Evolutionary conservation across 2,329 filamentous ascomycete genomes (phyloP).

Genomic region (Exophiala oligosperma): DNA sequence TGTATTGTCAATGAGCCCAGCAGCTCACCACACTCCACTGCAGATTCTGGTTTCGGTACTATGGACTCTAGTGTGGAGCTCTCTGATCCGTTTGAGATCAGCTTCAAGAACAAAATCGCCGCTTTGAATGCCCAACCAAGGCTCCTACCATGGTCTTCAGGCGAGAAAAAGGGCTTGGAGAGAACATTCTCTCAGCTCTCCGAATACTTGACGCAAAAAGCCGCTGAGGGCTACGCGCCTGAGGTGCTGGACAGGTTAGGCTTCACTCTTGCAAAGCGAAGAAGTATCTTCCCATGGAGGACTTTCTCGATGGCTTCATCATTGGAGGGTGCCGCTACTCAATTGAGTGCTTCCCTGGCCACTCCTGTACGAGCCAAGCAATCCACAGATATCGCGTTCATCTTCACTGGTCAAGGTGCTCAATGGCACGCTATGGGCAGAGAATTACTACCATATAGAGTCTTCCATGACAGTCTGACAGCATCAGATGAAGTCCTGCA

Average conservation of each 20-base stretch:
- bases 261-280: slow-evolving; percentile 6
- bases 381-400: slow-evolving; percentile 3
- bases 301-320: slow-evolving; percentile 4
- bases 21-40: neutral
- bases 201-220: neutral
- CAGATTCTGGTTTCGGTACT: slow-evolving; percentile 1
- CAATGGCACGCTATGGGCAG: slow-evolving; percentile 26
- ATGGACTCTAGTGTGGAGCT: neutral
- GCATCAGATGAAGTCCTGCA: slow-evolving; percentile 12
- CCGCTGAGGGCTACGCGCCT: neutral
- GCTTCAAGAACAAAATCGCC: neutral
- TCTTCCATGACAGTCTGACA: slow-evolving; percentile 17
- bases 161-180: slow-evolving; percentile 2
- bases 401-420: slow-evolving; percentile 29
- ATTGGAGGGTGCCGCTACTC: neutral
- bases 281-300: slow-evolving; percentile 11
- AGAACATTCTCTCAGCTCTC: neutral
- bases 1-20: neutral
- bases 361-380: neutral
- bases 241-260: slow-evolving; percentile 3
- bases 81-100: neutral
- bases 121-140: neutral
- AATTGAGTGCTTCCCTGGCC: neutral
- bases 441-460: slow-evolving; percentile 13
- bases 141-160: slow-evolving; percentile 2